Evolutionary conservation across 768 basidiomycete species (phyloP), one percentile per base, ranked within the genome.

Genomic region (Cystobasidium ongulense): DNA sequence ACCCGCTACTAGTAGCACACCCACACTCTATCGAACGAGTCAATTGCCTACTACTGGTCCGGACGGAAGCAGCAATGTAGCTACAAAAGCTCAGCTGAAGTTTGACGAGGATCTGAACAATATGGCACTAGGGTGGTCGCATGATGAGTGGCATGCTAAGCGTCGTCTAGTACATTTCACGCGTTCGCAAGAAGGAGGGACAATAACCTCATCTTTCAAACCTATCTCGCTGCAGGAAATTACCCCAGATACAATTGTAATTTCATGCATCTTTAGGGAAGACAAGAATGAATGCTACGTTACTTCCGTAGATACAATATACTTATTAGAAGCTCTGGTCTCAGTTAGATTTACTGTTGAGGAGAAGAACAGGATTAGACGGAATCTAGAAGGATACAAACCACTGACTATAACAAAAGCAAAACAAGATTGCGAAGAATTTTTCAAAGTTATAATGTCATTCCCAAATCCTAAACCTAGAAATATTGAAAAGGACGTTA

Each of bases 361-460:
- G 81, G 95, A 97, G 84, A 97, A 95, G 85, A 97, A 97, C 79
- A 85, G 95, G 65, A 95, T 97, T 78, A 85, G 95, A 75, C 86
- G 94, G 72, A 98, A 98, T 81, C 84, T 99, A 35, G 94, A 99
- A 81, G 91, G 90, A 29, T 89, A 96, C 79, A 85, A 88, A 64
- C 95, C 95, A 0, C 89, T 87, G 68, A 96, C 94, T 0, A 88
- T 97, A 1, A 89, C 90, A 33, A 99, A 96, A 83, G 86, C 87
- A 80, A 89, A 90, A 77, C 83, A 85, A 0, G 89, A 88, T 13
- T 88, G 86, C 72, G 90, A 90, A 77, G 84, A 86, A n/a, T 91
- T 97, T 81, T 99, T 97, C 85, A 88, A 90, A 82, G 85, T 88
- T 77, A 93, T 99, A 83, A 97, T 99, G 95, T 88, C 90, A 64